Conservation (phyloP, 2,329 filamentous ascomycete species). For the Talaromyces sp. region DNA sequence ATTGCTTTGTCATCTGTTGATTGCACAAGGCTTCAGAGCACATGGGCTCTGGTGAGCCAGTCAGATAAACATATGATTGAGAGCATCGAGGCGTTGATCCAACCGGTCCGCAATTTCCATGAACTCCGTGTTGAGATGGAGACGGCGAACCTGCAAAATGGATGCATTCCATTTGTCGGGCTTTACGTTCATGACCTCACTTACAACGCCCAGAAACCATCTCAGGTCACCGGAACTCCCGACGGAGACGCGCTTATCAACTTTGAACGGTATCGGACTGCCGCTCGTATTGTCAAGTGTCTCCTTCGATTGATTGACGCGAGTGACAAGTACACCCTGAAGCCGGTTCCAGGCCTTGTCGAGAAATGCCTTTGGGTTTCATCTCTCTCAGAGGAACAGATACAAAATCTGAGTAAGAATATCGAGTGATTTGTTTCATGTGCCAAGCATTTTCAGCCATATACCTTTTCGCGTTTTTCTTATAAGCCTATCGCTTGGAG, state of each 20-base stretch:
- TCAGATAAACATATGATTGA: slow-evolving; percentile 51
- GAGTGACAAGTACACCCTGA: slow-evolving; percentile 56
- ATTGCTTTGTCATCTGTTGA: slow-evolving; percentile 58
- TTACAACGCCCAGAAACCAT: slow-evolving; percentile 61
- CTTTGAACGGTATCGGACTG: slow-evolving; percentile 61
- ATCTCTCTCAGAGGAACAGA: slow-evolving; percentile 54
- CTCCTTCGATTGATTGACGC: slow-evolving; percentile 58
- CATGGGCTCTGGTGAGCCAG: slow-evolving; percentile 53
- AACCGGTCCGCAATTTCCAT: slow-evolving; percentile 59
- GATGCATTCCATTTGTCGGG: slow-evolving; percentile 62
- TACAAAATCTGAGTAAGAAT: slow-evolving; percentile 40
- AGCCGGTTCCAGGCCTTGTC: slow-evolving; percentile 52
- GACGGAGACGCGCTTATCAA: slow-evolving; percentile 55
- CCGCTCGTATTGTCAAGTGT: slow-evolving; percentile 59
- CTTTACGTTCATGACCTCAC: slow-evolving; percentile 62
- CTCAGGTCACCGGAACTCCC: slow-evolving; percentile 45
- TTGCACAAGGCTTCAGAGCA: slow-evolving; percentile 50
- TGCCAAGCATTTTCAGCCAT: not conserved
- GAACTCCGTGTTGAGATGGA: slow-evolving; percentile 61
- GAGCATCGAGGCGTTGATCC: slow-evolving; percentile 55
- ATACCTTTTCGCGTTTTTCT: not conserved
- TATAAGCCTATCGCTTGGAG: not conserved
- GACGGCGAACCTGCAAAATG: slow-evolving; percentile 50
- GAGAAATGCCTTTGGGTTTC: slow-evolving; percentile 61
- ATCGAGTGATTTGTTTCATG: slow-evolving; percentile 28